These are phyloP conservation scores for Tylopilus orsonianus DNA, from an alignment of 1,284 basidiomycete species.

Conservation along the genomic window DNA sequence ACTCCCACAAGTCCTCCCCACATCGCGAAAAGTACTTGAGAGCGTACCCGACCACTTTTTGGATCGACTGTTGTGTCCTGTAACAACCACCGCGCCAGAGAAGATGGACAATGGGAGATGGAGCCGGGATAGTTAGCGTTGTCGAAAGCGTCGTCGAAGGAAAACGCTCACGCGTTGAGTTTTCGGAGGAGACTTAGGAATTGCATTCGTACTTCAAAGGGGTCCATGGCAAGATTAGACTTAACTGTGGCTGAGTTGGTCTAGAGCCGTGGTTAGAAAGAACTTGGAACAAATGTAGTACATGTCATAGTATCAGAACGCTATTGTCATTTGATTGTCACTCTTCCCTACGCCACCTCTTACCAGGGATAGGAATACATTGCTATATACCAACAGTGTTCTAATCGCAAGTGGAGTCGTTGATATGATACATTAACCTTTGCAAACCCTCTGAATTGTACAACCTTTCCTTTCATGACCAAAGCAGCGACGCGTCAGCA, in stretches of 20 bases:
- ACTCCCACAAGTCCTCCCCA: conserved; percentile 94
- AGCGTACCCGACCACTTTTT: conserved; percentile 84
- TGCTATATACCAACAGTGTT: background rate
- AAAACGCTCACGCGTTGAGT: conserved; percentile 71
- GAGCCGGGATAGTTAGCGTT: background rate
- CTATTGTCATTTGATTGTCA: background rate
- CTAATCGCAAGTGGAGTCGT: background rate
- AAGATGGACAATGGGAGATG: background rate
- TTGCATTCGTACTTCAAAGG: conserved; percentile 88
- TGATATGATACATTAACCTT: background rate
- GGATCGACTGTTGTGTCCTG: conserved; percentile 86
- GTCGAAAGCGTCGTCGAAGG: background rate
- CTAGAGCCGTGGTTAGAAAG: background rate
- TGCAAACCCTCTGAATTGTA: too few species aligned
- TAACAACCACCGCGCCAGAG: background rate
- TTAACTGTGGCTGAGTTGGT: background rate
- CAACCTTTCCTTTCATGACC: too few species aligned
- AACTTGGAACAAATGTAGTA: background rate
- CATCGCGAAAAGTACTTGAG: conserved; percentile 81
- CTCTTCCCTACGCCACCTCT: background rate
- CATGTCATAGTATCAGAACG: background rate
- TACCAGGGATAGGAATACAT: too few species aligned
- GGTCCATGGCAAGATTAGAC: conserved; percentile 52
- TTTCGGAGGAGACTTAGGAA: conserved; percentile 72
- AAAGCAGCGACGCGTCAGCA: background rate